Percentiles rank a stretch among this genome's conserved stretches.
These are phyloP conservation scores for Hirsutella minnesotensis DNA, from an alignment of 2,329 filamentous ascomycete genomes.

Conservation along the genomic window DNA sequence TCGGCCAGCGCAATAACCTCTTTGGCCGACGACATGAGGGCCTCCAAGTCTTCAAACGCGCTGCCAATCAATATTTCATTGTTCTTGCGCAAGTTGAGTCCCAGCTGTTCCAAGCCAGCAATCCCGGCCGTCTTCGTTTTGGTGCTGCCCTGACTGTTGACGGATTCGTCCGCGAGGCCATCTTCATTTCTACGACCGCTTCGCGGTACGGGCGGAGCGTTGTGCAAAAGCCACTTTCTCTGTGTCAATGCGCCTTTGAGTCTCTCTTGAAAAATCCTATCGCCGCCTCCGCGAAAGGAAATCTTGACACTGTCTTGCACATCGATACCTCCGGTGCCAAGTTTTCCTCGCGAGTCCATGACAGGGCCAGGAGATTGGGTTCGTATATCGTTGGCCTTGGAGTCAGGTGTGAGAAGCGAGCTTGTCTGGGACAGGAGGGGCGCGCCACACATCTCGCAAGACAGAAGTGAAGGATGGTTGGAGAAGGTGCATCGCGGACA, in stretches of 20 bases:
- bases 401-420: slow-evolving; percentile 19
- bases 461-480: slow-evolving; percentile 76
- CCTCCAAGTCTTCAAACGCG: slow-evolving; percentile 92
- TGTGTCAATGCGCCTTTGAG: slow-evolving; percentile 82
- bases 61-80: slow-evolving; percentile 88
- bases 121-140: slow-evolving; percentile 66
- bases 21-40: slow-evolving; percentile 93
- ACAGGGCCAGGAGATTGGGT: slow-evolving; percentile 71
- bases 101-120: slow-evolving; percentile 79
- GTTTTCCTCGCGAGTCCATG: slow-evolving; percentile 26
- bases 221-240: slow-evolving; percentile 87
- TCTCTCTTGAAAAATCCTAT: slow-evolving; percentile 80
- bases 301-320: slow-evolving; percentile 71
- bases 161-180: slow-evolving; percentile 15
- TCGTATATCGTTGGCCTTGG: slow-evolving; percentile 28
- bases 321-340: slow-evolving; percentile 31
- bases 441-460: slow-evolving; percentile 86
- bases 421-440: slow-evolving; percentile 49
- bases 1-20: slow-evolving; percentile 91
- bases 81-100: slow-evolving; percentile 75
- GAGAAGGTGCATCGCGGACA: slow-evolving; percentile 89
- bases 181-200: slow-evolving; percentile 29
- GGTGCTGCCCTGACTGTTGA: slow-evolving; percentile 15
- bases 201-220: slow-evolving; percentile 76
- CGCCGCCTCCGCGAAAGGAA: slow-evolving; percentile 81